Evolutionary conservation across 345 rosid species (phyloP).

Genomic region (Bruguiera sexangula): DNA sequence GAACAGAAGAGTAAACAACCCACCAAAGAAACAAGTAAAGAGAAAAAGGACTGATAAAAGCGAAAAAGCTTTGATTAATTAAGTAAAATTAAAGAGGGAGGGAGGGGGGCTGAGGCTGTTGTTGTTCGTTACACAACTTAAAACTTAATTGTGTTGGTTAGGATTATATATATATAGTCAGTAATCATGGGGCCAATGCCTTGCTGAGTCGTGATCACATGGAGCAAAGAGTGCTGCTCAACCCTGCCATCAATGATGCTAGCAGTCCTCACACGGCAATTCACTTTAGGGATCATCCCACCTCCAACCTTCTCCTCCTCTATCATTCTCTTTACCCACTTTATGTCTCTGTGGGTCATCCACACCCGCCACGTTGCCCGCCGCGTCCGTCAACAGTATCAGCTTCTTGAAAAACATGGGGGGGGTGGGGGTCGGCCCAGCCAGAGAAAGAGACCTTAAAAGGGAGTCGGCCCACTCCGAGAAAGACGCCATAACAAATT

Average conservation of each 20-base stretch:
- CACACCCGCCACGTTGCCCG: constrained; percentile 50
- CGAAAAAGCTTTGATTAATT: no score
- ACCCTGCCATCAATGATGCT: constrained; percentile 90
- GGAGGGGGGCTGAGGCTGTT: no score
- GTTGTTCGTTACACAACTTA: no score
- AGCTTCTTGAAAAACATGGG: constrained; percentile 31
- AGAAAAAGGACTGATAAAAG: no score
- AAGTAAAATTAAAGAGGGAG: no score
- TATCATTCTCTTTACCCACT: constrained; percentile 78
- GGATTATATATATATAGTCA: constrained; percentile 29
- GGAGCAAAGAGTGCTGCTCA: constrained; percentile 76
- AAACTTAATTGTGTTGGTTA: no score
- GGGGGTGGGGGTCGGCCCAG: no score
- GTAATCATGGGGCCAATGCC: constrained; percentile 97
- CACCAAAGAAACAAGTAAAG: no score
- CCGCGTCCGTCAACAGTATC: constrained; percentile 76
- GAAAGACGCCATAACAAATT: no score
- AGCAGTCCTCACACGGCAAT: constrained; percentile 42
- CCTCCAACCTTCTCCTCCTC: constrained; percentile 70
- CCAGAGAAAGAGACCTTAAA: no score
- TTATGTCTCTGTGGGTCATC: constrained; percentile 67
- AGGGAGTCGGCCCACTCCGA: no score
- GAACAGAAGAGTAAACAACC: no score
- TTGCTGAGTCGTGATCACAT: constrained; percentile 79
- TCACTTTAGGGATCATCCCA: constrained; percentile 93